Evolutionary conservation across 2,329 filamentous ascomycete species (phyloP).

Genomic region (Tetracladium maxilliforme): DNA sequence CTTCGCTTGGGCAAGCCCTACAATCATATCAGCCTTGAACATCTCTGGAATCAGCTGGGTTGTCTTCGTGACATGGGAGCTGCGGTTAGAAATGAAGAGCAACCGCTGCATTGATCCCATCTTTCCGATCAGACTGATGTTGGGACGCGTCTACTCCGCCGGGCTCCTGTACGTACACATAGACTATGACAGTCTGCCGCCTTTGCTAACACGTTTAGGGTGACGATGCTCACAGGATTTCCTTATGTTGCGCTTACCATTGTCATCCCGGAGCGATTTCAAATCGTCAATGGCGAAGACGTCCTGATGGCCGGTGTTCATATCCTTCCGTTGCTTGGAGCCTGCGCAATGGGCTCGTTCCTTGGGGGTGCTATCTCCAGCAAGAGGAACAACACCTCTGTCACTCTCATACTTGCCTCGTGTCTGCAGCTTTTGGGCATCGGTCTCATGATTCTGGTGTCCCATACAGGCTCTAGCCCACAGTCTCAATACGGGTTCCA

Average conservation of each 20-base stretch:
- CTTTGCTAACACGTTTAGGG: constrained; percentile 1
- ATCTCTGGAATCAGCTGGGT: constrained; percentile 31
- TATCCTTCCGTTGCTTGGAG: constrained; percentile 8
- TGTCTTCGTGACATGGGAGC: constrained; percentile 35
- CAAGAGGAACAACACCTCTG: constrained; percentile 4
- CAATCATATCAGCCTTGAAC: constrained; percentile 30
- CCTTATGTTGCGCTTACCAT: constrained; percentile 8
- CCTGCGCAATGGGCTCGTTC: constrained; percentile 6
- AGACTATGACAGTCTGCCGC: no score
- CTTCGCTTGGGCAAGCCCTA: constrained; percentile 34
- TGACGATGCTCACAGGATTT: constrained; percentile 7
- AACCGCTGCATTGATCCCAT: neutral
- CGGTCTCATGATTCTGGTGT: neutral
- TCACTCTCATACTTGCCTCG: constrained; percentile 5
- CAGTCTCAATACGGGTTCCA: neutral
- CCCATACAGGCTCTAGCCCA: neutral
- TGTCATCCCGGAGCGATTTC: constrained; percentile 10
- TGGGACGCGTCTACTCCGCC: neutral
- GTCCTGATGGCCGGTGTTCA: constrained; percentile 8
- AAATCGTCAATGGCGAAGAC: constrained; percentile 8
- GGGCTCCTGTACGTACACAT: constrained; percentile 1
- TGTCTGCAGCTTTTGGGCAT: constrained; percentile 6
- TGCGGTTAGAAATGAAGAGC: constrained; percentile 21
- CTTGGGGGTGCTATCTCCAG: constrained; percentile 5
- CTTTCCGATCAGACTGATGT: neutral